Conservation (phyloP, 1,139 yeast species). For the Pichia sp. region DNA sequence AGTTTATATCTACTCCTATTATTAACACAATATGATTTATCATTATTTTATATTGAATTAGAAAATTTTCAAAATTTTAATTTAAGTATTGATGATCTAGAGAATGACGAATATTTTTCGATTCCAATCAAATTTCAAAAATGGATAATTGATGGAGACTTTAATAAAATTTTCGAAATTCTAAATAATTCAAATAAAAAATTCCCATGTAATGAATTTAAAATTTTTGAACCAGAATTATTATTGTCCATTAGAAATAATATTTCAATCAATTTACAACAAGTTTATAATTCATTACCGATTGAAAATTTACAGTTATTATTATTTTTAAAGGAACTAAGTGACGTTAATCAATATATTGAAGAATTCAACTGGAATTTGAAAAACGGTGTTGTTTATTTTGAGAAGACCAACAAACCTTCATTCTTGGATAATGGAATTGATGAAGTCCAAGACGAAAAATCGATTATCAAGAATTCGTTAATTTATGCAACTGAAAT, state of each 20-base stretch:
- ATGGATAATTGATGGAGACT: constrained; percentile 94
- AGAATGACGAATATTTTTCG: constrained; percentile 52
- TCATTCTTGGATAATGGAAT: background rate
- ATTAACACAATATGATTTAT: constrained; percentile 76
- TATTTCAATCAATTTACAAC: constrained; percentile 81
- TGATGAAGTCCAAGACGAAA: constrained; percentile 35
- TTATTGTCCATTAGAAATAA: constrained; percentile 74
- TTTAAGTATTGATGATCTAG: constrained; percentile 49
- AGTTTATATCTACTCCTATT: constrained; percentile 72
- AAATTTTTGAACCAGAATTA: constrained; percentile 56
- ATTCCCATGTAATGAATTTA: constrained; percentile 52
- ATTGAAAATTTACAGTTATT: constrained; percentile 76
- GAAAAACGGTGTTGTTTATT: constrained; percentile 52
- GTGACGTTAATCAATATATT: constrained; percentile 57
- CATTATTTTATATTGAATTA: constrained; percentile 83
- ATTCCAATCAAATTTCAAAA: constrained; percentile 88
- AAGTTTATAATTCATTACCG: constrained; percentile 71
- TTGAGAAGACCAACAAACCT: constrained; percentile 32
- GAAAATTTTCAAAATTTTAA: constrained; percentile 58
- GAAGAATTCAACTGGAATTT: constrained; percentile 60
- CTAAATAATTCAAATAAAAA: constrained; percentile 36
- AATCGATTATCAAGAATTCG: constrained; percentile 51
- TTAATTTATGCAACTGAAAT: constrained; percentile 78
- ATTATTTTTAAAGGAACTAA: constrained; percentile 64
- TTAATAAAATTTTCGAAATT: constrained; percentile 84